phyloP scores from a whole-genome alignment of 2,329 filamentous ascomycete genomes.

The Penicillium sp. region DNA sequence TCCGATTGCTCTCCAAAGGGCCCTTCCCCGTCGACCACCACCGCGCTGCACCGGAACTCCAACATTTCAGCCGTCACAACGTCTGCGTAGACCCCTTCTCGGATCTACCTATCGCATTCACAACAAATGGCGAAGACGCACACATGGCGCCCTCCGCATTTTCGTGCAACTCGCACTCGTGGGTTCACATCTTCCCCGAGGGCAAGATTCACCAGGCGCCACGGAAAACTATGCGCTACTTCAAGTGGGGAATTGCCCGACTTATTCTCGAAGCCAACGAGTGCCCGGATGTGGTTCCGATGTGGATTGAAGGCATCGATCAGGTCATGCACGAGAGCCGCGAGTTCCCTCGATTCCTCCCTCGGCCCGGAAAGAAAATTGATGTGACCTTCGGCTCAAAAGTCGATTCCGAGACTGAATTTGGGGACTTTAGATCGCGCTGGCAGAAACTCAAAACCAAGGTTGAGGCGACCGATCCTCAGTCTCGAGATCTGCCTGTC shows the following conservation, averaged over 20 bases:
- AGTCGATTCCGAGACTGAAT: conserved; percentile 69
- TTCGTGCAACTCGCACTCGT: conserved; percentile 66
- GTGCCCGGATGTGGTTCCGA: conserved; percentile 83
- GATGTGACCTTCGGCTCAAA: conserved; percentile 60
- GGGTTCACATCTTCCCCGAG: conserved; percentile 96
- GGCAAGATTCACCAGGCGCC: conserved; percentile 89
- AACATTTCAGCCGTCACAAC: conserved; percentile 40
- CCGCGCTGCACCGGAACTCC: conserved; percentile 33
- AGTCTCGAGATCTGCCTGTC: conserved; percentile 33
- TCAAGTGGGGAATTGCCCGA: conserved; percentile 94
- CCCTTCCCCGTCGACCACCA: conserved; percentile 54
- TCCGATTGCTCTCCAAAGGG: conserved; percentile 74
- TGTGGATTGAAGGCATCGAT: conserved; percentile 91
- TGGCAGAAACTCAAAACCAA: conserved; percentile 68
- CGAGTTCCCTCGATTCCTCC: conserved; percentile 74
- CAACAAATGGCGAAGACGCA: conserved; percentile 40
- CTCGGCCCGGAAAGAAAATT: conserved; percentile 68
- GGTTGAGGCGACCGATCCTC: conserved; percentile 47
- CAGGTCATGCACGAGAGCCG: conserved; percentile 84
- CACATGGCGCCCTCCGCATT: conserved; percentile 73
- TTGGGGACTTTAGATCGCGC: conserved; percentile 70
- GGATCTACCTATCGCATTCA: conserved; percentile 42
- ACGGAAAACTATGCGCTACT: conserved; percentile 80
- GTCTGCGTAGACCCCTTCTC: conserved; percentile 50
- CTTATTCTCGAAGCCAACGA: conserved; percentile 87